These are phyloP conservation scores for Coelastrella sp. DNA, from an alignment of 139 green algal species.

Conservation along the genomic window DNA sequence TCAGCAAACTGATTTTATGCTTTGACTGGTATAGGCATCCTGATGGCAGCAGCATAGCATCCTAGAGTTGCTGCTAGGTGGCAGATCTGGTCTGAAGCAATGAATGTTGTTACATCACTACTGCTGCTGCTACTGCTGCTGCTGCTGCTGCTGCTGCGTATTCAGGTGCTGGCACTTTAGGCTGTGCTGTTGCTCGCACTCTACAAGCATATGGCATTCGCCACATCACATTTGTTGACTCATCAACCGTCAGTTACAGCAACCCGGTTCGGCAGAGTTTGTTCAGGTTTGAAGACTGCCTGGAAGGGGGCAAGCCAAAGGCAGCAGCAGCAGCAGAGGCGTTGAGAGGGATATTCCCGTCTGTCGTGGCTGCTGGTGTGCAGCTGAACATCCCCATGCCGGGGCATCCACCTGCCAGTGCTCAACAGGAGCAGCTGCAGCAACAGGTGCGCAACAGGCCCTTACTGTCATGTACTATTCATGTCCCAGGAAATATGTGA, in stretches of 20 bases:
- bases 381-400: conserved; percentile 91
- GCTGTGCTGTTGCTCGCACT: conserved; percentile 92
- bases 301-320: conserved; percentile 87
- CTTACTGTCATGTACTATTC: too few species aligned
- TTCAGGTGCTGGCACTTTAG: conserved; percentile 89
- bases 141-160: not conserved
- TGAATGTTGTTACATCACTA: not conserved
- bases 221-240: conserved; percentile 92
- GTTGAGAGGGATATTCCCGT: conserved; percentile 81
- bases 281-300: conserved; percentile 93
- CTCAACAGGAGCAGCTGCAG: conserved; percentile 34
- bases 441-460: conserved; percentile 46
- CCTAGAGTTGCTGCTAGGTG: not conserved
- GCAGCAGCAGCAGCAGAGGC: conserved; percentile 80
- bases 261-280: conserved; percentile 95
- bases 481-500: too few species aligned
- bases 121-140: conserved; percentile 67
- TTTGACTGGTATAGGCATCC: too few species aligned
- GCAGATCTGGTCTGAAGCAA: not conserved
- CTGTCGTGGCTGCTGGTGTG: conserved; percentile 61
- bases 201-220: conserved; percentile 95
- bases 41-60: too few species aligned
- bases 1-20: too few species aligned
- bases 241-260: conserved; percentile 82
- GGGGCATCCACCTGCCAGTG: conserved; percentile 75